phyloP scores from a whole-genome alignment of 139 green algal genomes.

The Diplosphaera chodatii region DNA sequence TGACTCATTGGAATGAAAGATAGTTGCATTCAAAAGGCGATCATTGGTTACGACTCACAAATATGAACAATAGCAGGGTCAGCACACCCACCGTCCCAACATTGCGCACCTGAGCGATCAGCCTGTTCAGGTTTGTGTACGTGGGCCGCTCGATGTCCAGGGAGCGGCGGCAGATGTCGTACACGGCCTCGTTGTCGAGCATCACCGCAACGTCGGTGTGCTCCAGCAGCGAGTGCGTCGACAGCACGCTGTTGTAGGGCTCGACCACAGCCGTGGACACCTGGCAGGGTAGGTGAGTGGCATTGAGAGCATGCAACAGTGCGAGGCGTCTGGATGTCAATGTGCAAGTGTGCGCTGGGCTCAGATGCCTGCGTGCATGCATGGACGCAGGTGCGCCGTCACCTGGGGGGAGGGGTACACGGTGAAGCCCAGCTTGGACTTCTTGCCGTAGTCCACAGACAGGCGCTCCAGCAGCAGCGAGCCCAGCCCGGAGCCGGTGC shows the following conservation, averaged over 20 bases:
- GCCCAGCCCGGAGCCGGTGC: slow-evolving; percentile 91
- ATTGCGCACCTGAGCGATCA: slow-evolving; percentile 82
- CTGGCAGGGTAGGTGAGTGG: no score
- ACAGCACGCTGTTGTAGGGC: slow-evolving; percentile 96
- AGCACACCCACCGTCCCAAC: no score
- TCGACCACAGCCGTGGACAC: slow-evolving; percentile 93
- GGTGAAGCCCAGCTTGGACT: slow-evolving; percentile 98
- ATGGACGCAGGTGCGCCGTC: background rate
- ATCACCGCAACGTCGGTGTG: slow-evolving; percentile 96
- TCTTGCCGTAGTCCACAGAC: slow-evolving; percentile 99
- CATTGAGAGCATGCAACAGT: no score
- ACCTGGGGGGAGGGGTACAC: slow-evolving; percentile 91
- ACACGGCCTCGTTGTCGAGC: slow-evolving; percentile 96
- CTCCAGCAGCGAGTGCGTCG: slow-evolving; percentile 95
- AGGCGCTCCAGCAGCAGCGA: slow-evolving; percentile 95
- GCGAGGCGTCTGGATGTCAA: no score
- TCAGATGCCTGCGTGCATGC: no score
- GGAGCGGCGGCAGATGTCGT: slow-evolving; percentile 95
- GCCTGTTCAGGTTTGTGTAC: slow-evolving; percentile 97
- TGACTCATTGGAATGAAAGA: no score
- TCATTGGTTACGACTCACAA: no score
- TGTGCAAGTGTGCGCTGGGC: no score
- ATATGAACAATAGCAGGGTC: no score
- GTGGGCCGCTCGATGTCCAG: slow-evolving; percentile 95
- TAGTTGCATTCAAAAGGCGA: no score